Evolutionary conservation across 2,329 filamentous ascomycete genomes (phyloP).

Genomic region (Fusarium armeniacum): DNA sequence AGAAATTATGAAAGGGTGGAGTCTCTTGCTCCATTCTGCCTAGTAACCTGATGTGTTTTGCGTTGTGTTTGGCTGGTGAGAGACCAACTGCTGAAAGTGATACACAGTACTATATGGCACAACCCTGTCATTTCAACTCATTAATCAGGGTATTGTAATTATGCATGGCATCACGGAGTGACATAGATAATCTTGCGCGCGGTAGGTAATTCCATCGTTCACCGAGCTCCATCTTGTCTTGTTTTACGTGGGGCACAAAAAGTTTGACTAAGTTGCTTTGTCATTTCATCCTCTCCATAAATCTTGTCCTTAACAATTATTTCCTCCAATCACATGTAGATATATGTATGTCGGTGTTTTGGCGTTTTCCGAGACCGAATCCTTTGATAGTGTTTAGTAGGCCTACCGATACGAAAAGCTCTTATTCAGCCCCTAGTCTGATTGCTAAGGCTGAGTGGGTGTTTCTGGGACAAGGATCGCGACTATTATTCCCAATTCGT

Average conservation of each 20-base stretch:
- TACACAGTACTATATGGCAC: neutral
- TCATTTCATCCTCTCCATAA: slow-evolving; percentile 6
- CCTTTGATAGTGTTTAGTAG: slow-evolving; percentile 14
- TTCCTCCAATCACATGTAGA: no score
- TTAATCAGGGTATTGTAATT: fast-evolving
- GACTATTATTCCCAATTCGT: no score
- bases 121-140: fast-evolving
- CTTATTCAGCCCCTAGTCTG: slow-evolving; percentile 20
- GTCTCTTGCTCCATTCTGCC: neutral
- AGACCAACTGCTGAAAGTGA: fast-evolving
- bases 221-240: slow-evolving; percentile 17
- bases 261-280: slow-evolving; percentile 29
- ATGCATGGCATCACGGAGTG: neutral
- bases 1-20: neutral
- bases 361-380: slow-evolving; percentile 45
- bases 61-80: neutral
- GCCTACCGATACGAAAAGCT: neutral
- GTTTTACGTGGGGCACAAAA: neutral
- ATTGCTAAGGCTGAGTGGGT: slow-evolving; percentile 33
- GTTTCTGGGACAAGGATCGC: no score
- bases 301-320: slow-evolving; percentile 4
- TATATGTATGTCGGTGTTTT: slow-evolving; percentile 22
- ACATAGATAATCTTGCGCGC: neutral
- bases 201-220: slow-evolving; percentile 23
- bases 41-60: neutral